These are phyloP conservation scores for Mycena filopes DNA, from an alignment of 768 basidiomycete genomes.

Conservation along the genomic window DNA sequence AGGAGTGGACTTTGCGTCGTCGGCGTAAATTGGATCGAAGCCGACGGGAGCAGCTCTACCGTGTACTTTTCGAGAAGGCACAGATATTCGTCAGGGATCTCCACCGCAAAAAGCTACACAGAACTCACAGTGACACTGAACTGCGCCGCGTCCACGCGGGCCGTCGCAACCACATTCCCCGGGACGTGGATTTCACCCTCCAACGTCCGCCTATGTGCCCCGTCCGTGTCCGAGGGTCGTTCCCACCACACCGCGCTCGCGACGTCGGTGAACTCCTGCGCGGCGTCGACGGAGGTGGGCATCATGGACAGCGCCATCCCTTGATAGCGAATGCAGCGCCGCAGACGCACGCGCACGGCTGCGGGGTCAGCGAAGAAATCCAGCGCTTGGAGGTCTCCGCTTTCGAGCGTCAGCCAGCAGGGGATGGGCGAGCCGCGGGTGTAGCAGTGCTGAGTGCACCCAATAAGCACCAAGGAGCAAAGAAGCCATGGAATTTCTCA, in stretches of 20 bases:
- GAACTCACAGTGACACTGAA: conserved; percentile 43
- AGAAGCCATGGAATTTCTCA: background rate
- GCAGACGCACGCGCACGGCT: conserved; percentile 40
- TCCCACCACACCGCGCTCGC: conserved; percentile 46
- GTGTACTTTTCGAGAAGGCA: too few species aligned
- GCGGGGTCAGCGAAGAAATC: conserved; percentile 42
- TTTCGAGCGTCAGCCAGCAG: conserved; percentile 43
- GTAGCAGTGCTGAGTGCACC: conserved; percentile 45
- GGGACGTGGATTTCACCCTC: conserved; percentile 48
- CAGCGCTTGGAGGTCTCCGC: conserved; percentile 43
- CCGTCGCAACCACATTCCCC: conserved; percentile 43
- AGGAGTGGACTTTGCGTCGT: background rate
- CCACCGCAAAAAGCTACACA: background rate
- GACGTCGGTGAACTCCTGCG: conserved; percentile 30
- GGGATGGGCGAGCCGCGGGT: conserved; percentile 54
- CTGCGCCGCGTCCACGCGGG: conserved; percentile 32
- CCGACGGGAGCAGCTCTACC: background rate
- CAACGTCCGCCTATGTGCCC: conserved; percentile 32
- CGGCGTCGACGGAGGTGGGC: background rate
- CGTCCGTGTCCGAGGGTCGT: conserved; percentile 6
- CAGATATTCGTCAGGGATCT: too few species aligned
- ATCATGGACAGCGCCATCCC: conserved; percentile 18
- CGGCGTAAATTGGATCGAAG: background rate
- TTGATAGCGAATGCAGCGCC: conserved; percentile 41
- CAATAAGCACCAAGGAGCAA: background rate